These are phyloP conservation scores for Fusarium miscanthi DNA, from an alignment of 2,329 filamentous ascomycete species.

Conservation along the genomic window DNA sequence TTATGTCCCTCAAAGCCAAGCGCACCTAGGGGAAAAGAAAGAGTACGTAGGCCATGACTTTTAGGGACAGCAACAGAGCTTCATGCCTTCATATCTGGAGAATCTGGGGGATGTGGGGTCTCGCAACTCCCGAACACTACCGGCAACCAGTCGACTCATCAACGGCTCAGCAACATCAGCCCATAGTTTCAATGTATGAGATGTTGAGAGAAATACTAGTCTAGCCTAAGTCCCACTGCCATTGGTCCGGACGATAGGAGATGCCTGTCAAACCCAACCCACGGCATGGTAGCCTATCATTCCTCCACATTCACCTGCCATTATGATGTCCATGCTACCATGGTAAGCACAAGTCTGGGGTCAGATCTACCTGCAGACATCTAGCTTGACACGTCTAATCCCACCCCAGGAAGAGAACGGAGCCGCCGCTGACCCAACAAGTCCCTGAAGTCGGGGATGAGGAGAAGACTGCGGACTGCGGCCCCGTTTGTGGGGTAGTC, in stretches of 20 bases:
- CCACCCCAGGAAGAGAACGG: slow-evolving; percentile 22
- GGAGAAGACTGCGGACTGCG: slow-evolving; percentile 37
- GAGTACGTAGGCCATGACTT: neutral
- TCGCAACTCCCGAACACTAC: slow-evolving; percentile 22
- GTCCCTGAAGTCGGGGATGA: slow-evolving; percentile 33
- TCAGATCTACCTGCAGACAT: slow-evolving; percentile 32
- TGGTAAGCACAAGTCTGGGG: slow-evolving; percentile 27
- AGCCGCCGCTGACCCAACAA: slow-evolving; percentile 25
- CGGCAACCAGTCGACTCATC: slow-evolving; percentile 15
- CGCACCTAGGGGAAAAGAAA: neutral
- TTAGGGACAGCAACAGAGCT: neutral
- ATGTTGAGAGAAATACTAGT: neutral
- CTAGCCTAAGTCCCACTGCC: neutral
- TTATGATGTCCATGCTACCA: neutral
- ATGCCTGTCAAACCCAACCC: slow-evolving; percentile 11
- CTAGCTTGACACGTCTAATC: slow-evolving; percentile 10
- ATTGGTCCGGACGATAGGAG: slow-evolving; percentile 6
- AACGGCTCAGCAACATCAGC: slow-evolving; percentile 1
- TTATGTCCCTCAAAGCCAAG: neutral
- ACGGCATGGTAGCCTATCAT: slow-evolving; percentile 2
- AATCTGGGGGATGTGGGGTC: slow-evolving; percentile 19
- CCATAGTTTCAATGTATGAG: neutral
- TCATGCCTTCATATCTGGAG: slow-evolving; percentile 9
- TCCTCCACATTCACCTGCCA: slow-evolving; percentile 11
- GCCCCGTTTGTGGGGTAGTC: slow-evolving; percentile 39